Base-by-base conservation (phyloP, 495 filamentous ascomycete species). In the Penicillium ucsense region DNA sequence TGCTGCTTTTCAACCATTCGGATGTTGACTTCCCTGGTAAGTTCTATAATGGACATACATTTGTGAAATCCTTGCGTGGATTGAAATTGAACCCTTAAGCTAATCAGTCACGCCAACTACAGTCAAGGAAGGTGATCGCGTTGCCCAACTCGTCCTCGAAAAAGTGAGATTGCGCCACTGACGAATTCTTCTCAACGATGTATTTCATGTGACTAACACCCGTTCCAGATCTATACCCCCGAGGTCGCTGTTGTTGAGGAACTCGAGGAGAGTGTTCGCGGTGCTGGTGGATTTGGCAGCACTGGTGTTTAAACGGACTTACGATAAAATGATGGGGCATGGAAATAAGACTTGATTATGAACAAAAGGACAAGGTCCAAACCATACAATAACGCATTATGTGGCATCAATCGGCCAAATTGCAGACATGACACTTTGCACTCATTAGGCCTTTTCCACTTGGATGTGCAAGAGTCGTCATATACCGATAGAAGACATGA, bases 131-230 rank as follows among this genome's bases (percentile, higher is more conserved):
- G 90, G 91, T 27, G 91, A 98, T 61, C 80, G 92, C 35, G 70
- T 97, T 57, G 92, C 92, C 46, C 92, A 98, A 76, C 75, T 98
- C 54, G 81, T 98, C 50, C 66, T 98, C 39, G 92, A 98, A 75
- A 75, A 86, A 60, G 77, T 82, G 55, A 54, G 64, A 20, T 20
- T 20, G 20, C 60, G 35, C 6, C 9, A 50, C 29, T 45, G 36
- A 46, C 38, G 27, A 33, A 8, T 12, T 6, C 9, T 7, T 6
- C 7, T 10, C 11, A 3, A 29, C 27, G 33, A 12, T 12, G n/a
- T 4, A 9, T 0, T 35, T 11, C 1, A 2, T n/a, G 9, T 36
- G 6, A 31, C 32, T 50, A 64, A 48, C 34, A 35, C 29, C 4
- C 27, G 45, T 38, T 20, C 3, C 51, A 81, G 74, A 97, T 97